phyloP scores from a whole-genome alignment of 768 basidiomycete genomes.

The Naematelia aurantialba region DNA sequence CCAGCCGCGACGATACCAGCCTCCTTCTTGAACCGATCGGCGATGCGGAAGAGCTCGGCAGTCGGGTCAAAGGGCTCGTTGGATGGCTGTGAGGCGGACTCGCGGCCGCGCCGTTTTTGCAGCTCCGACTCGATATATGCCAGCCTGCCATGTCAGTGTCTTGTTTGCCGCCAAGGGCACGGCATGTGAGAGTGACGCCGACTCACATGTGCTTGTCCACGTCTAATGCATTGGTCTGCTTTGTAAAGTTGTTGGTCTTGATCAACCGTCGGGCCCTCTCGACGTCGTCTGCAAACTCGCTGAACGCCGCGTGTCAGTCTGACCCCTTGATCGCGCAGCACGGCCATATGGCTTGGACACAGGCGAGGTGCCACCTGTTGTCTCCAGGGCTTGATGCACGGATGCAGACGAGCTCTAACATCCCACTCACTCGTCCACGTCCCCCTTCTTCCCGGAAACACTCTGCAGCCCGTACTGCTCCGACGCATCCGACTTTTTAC shows the following conservation, averaged over 20 bases:
- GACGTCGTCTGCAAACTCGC: slow-evolving; percentile 57
- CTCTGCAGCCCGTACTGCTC: slow-evolving; percentile 22
- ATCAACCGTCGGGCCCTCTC: slow-evolving; percentile 71
- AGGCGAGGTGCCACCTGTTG: no score
- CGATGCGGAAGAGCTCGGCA: slow-evolving; percentile 71
- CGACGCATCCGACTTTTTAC: slow-evolving; percentile 52
- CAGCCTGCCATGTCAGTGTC: slow-evolving; percentile 82
- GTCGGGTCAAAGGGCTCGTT: slow-evolving; percentile 60
- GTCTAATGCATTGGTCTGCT: slow-evolving; percentile 91
- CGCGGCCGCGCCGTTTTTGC: slow-evolving; percentile 62
- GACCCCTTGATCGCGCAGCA: neutral
- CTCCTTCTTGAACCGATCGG: slow-evolving; percentile 53
- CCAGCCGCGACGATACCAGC: slow-evolving; percentile 24
- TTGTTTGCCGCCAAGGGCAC: no score
- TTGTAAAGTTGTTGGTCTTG: slow-evolving; percentile 87
- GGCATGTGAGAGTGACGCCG: neutral
- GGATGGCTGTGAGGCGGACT: slow-evolving; percentile 54
- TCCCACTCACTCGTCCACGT: slow-evolving; percentile 15
- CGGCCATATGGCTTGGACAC: no score
- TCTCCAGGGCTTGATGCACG: no score
- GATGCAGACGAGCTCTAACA: no score
- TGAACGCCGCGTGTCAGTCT: slow-evolving; percentile 11
- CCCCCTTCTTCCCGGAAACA: slow-evolving; percentile 14
- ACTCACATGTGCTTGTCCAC: slow-evolving; percentile 97
- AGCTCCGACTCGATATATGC: slow-evolving; percentile 95